Conservation (phyloP, 495 filamentous ascomycete species). For the Astrothelium macrocarpum region DNA sequence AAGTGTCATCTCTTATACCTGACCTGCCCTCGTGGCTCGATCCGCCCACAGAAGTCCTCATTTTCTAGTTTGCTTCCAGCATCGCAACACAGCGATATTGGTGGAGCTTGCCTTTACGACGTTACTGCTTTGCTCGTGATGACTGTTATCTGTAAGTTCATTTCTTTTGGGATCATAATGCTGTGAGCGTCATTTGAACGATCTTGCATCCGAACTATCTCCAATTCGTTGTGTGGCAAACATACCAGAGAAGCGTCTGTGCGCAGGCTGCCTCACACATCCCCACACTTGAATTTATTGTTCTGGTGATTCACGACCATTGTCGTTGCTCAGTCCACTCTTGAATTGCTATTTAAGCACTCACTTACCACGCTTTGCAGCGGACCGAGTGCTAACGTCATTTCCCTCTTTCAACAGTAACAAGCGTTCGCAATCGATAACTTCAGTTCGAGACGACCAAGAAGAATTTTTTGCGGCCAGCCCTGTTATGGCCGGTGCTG, state of each 20-base stretch:
- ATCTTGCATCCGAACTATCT: background rate
- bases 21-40: background rate
- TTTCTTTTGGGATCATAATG: background rate
- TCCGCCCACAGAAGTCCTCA: background rate
- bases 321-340: background rate
- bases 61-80: background rate
- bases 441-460: background rate
- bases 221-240: background rate
- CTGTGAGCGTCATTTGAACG: background rate
- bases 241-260: background rate
- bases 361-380: background rate
- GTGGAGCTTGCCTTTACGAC: background rate
- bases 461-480: conserved; percentile 23
- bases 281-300: background rate
- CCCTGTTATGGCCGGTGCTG: conserved; percentile 36
- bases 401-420: background rate
- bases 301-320: background rate
- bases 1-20: background rate
- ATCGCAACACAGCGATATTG: background rate
- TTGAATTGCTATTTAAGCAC: background rate
- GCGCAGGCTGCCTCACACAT: background rate
- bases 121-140: background rate
- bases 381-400: background rate
- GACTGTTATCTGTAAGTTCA: conserved; percentile 3
- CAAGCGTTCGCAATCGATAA: background rate